Percentiles rank a stretch among this genome's conserved stretches.
These are phyloP conservation scores for Hibiscus trionum DNA, from an alignment of 345 rosid species.

Conservation along the genomic window DNA sequence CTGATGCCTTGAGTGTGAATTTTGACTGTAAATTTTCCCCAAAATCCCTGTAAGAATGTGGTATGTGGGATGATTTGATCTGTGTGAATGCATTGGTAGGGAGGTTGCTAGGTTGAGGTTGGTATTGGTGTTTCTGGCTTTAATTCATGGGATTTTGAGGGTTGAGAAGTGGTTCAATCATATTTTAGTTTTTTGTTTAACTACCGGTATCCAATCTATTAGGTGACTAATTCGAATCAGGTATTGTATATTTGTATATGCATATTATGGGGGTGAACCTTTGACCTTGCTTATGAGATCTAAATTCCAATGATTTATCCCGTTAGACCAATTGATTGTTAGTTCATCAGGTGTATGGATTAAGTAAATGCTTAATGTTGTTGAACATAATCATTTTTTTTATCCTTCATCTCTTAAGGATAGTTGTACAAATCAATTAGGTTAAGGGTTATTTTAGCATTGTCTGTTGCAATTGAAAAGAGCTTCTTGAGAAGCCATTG, in stretches of 20 bases:
- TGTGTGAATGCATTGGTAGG: background rate
- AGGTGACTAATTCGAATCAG: no score
- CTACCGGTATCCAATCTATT: no score
- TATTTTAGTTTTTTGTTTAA: background rate
- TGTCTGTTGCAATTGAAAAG: no score
- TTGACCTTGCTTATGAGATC: no score
- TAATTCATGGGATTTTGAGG: background rate
- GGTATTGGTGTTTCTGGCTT: background rate
- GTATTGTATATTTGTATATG: no score
- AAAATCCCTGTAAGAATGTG: background rate
- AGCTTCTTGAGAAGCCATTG: no score
- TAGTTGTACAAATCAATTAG: background rate
- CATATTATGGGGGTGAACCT: no score
- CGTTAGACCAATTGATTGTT: no score
- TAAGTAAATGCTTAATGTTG: background rate
- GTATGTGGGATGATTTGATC: background rate
- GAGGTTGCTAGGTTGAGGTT: background rate
- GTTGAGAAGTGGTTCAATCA: background rate
- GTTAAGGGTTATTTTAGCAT: background rate
- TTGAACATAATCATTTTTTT: background rate
- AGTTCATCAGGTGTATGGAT: background rate
- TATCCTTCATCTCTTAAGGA: background rate
- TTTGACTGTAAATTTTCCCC: background rate
- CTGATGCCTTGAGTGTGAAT: conserved; percentile 7
- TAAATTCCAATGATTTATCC: no score